Base-by-base conservation (phyloP, 192 early-diverging fungal species). In the Backusella macrospora region DNA sequence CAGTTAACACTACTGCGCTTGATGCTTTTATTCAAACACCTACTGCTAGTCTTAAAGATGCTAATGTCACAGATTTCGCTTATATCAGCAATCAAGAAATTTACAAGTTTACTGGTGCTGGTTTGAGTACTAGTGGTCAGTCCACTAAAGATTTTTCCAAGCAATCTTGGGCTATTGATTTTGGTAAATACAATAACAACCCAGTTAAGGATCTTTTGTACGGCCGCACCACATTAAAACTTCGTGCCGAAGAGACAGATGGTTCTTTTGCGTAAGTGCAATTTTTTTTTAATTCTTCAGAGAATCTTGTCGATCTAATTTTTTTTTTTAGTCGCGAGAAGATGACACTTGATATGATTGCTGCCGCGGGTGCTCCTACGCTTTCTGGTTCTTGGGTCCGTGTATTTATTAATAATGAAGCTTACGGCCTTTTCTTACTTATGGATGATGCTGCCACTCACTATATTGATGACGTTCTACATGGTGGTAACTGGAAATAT, bases 71-170 rank as follows among this genome's bases (percentile, higher is more conserved):
- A 16, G 69, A 63, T 7, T 68, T 85, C 44, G 76, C 76, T 18
- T 85, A 80, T 44, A 81, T 85, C 46, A 81, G 75, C 16, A 75
- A 71, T 70, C 78, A 78, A 16, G 82, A 77, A 14, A 46, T 76
- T 39, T 77, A 79, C 68, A 65, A 78, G 18, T 82, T 79, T 42
- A 52, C 45, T 52, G 80, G 76, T 72, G 80, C 77, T 49, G 76
- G 81, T 47, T 47, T 85, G 43, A 64, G 72, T 52, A 82, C 76
- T 45, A 82, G 81, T 23, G 84, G 84, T 39, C 82, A 85, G 66
- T 80, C 79, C 13, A 82, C 84, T 63, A 85, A 82, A 66, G 84
- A 85, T 34, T 85, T 81, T 52, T 66, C 81, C 26, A 85, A 85
- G 70, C 84, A 85, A 55, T 82, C 84, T 6, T 85, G 78, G 78